Conservation (phyloP, 176 grass and related monocot genomes). For the Pontederia paniculata region DNA sequence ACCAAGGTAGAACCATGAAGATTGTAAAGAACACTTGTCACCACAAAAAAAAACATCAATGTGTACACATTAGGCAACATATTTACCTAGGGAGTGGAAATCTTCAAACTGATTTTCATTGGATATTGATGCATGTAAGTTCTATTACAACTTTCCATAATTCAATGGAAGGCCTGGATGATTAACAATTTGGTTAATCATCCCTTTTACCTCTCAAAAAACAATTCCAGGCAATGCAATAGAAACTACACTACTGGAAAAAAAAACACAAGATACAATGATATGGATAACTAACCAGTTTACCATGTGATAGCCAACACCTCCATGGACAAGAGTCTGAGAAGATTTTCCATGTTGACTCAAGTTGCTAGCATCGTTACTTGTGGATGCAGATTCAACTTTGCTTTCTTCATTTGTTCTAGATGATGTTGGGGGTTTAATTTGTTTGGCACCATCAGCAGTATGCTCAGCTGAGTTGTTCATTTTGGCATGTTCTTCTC, state of each 20-base stretch:
- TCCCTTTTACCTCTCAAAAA: no score
- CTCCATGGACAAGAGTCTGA: conserved; percentile 70
- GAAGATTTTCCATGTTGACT: conserved; percentile 30
- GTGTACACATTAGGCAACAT: no score
- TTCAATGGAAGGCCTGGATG: no score
- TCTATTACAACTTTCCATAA: no score
- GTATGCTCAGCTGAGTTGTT: conserved; percentile 30
- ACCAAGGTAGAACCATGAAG: neutral
- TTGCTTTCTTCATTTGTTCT: conserved; percentile 31
- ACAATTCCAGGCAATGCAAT: no score
- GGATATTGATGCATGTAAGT: no score
- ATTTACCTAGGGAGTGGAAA: no score
- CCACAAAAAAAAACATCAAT: no score
- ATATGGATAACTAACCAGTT: conserved; percentile 90
- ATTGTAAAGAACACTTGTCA: no score
- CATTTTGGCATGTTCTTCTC: conserved; percentile 25
- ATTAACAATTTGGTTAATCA: no score
- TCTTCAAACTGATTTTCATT: no score
- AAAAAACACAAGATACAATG: neutral
- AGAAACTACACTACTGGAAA: no score
- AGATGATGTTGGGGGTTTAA: conserved; percentile 3
- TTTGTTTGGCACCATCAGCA: conserved; percentile 40
- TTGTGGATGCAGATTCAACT: conserved; percentile 36
- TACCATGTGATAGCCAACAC: conserved; percentile 98
- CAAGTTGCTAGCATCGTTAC: conserved; percentile 36